phyloP scores from a whole-genome alignment of 352 stramenopile genomes.

The Pythium biforme region DNA sequence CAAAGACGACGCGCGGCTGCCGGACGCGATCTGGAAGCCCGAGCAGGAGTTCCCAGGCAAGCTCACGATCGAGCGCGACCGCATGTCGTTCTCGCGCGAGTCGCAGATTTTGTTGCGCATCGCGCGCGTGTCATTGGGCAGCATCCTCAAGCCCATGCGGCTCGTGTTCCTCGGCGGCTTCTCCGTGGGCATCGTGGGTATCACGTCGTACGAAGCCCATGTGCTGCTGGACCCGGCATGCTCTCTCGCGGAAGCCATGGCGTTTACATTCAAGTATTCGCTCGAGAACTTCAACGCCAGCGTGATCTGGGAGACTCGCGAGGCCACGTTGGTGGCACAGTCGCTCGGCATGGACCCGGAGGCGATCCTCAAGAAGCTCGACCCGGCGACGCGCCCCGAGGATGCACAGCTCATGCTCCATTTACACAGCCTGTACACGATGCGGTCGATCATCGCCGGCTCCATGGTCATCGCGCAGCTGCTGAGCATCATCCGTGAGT shows the following conservation, averaged over 20 bases:
- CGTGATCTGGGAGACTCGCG: slow-evolving; percentile 59
- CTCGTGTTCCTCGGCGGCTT: slow-evolving; percentile 48
- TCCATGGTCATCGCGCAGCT: slow-evolving; percentile 69
- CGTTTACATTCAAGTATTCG: slow-evolving; percentile 59
- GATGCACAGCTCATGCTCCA: slow-evolving; percentile 42
- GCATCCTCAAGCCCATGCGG: slow-evolving; percentile 47
- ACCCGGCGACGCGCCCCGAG: slow-evolving; percentile 30
- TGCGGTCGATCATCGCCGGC: slow-evolving; percentile 48
- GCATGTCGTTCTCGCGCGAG: slow-evolving; percentile 36
- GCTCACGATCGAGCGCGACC: slow-evolving; percentile 38
- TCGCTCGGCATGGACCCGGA: slow-evolving; percentile 39
- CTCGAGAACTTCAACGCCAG: slow-evolving; percentile 62
- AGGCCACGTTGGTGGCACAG: slow-evolving; percentile 42
- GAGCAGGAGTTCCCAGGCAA: slow-evolving; percentile 55
- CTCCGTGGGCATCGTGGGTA: slow-evolving; percentile 42
- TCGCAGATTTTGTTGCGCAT: slow-evolving; percentile 50
- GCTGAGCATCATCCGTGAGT: slow-evolving; percentile 57
- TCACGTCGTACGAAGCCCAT: slow-evolving; percentile 50
- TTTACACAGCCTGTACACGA: slow-evolving; percentile 46
- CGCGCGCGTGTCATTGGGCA: slow-evolving; percentile 35
- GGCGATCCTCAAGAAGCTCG: slow-evolving; percentile 31
- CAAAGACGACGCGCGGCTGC: slow-evolving; percentile 30
- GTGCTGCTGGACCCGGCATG: slow-evolving; percentile 39
- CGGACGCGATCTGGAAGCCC: slow-evolving; percentile 57
- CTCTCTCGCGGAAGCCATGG: slow-evolving; percentile 26